These are phyloP conservation scores for Neurospora sp. DNA, from an alignment of 495 filamentous ascomycete species.

Conservation along the genomic window DNA sequence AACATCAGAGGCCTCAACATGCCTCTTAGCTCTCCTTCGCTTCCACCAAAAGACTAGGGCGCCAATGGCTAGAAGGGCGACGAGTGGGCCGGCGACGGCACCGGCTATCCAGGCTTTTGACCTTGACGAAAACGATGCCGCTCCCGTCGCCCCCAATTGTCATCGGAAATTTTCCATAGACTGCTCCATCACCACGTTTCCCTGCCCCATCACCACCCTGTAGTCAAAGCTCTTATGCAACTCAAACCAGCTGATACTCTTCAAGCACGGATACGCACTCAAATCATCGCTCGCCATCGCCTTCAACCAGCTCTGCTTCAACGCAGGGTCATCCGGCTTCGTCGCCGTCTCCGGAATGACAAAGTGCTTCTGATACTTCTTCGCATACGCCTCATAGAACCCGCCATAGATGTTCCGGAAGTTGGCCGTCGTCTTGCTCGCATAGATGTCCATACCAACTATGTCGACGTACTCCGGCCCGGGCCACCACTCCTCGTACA, in stretches of 20 bases:
- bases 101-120: conserved; percentile 7
- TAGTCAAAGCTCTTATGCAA: conserved; percentile 5
- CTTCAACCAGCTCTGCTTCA: conserved; percentile 5
- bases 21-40: neutral
- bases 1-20: neutral
- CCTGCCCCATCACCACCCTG: conserved; percentile 4
- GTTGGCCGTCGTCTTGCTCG: neutral
- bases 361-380: neutral
- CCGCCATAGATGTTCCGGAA: conserved; percentile 2
- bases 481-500: conserved; percentile 3
- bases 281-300: conserved; percentile 2
- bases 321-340: neutral
- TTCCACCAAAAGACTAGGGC: neutral
- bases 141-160: neutral
- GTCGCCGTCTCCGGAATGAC: conserved; percentile 7
- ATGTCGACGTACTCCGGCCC: conserved; percentile 6
- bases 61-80: neutral
- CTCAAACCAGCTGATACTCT: conserved; percentile 7
- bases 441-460: conserved; percentile 7
- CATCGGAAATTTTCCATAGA: neutral
- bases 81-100: neutral
- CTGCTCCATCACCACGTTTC: neutral
- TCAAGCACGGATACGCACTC: conserved; percentile 4
- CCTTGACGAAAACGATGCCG: neutral
- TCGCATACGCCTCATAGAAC: conserved; percentile 8